Base-by-base conservation (phyloP, 495 filamentous ascomycete species). In the Glonium stellatum region DNA sequence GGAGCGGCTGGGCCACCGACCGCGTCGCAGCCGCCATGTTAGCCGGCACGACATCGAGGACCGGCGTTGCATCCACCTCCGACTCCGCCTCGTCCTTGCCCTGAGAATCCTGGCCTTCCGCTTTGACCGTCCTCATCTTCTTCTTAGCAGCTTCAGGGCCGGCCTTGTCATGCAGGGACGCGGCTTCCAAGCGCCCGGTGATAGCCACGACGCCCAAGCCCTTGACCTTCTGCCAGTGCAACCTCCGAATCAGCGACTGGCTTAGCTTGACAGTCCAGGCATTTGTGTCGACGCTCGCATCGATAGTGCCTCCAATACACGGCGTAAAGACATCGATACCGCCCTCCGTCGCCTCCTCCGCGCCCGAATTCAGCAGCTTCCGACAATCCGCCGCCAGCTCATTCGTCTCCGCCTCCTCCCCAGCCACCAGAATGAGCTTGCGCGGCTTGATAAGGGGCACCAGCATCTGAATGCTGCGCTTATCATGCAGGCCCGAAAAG, bases 261-360 rank as follows among this genome's bases (percentile, higher is more conserved):
- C 87, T 89, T 31, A 99, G 79, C 67, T 90, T 96, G 52, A 97
- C 87, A 27, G 87, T 85, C 93, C 93, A 99, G 22, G 93, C 92
- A 70, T 97, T 97, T 6, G 92, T 97, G 67, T 99, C 93, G 39
- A 97, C 92, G 65, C 91, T 96, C 13, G 92, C 93, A 70, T 97
- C 84, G 51, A 97, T 79, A 1, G 77, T 75, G 52, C 79, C 75
- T 15, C 90, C 90, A 37, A 87, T 77, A 12, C 68, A 70, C 1
- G 95, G 93, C 0, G 90, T 91, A 72, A 91, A 92, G 19, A 97
- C 86, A 59, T 87, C 84, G 58, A 79, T 68, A 10, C 64, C 69
- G 5, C 72, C 73, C 27, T 77, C 75, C 5, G 73, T 72, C 1
- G 76, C 67, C 46, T 71, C 68, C 15, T 77, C 79, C 12, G 59